These are phyloP conservation scores for Porphyra umbilicalis DNA, from an alignment of 31 red algal genomes.

Conservation along the genomic window DNA sequence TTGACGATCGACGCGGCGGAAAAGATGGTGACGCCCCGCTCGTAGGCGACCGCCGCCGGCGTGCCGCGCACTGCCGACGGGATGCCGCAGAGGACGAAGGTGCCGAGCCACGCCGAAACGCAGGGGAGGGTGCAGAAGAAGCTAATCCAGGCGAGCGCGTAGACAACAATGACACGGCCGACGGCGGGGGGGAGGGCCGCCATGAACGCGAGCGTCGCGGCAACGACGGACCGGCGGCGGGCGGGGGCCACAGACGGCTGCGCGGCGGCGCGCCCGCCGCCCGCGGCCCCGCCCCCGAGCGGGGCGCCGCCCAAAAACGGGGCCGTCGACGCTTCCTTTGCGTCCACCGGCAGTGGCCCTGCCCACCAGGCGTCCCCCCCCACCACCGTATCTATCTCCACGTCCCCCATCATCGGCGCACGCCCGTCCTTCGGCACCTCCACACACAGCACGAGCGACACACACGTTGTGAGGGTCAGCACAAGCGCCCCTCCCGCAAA, in stretches of 20 bases:
- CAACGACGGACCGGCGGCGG: too few relatives aligned
- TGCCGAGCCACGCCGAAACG: constrained; percentile 52
- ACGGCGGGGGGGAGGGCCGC: constrained; percentile 43
- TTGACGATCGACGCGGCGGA: constrained; percentile 41
- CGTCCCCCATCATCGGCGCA: background rate
- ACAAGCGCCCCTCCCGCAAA: constrained; percentile 32
- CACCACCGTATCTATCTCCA: constrained; percentile 1
- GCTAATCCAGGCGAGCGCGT: constrained; percentile 44
- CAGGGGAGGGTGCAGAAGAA: constrained; percentile 48
- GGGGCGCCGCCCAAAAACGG: too few relatives aligned
- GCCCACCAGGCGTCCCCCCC: too few relatives aligned
- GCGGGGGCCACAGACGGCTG: too few relatives aligned
- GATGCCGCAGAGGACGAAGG: constrained; percentile 37
- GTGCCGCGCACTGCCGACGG: constrained; percentile 26
- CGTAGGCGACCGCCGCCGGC: constrained; percentile 17
- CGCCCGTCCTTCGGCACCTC: constrained; percentile 19
- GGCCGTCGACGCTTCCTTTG: too few relatives aligned
- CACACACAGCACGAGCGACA: constrained; percentile 29
- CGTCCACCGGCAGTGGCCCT: too few relatives aligned
- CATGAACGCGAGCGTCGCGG: too few relatives aligned
- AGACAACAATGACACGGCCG: constrained; percentile 35
- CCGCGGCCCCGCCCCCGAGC: too few relatives aligned
- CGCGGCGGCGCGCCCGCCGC: too few relatives aligned
- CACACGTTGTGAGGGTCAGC: constrained; percentile 11
- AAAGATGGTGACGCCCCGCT: constrained; percentile 40